Evolutionary conservation across 768 basidiomycete species (phyloP).

Genomic region (Galerina sulciceps): DNA sequence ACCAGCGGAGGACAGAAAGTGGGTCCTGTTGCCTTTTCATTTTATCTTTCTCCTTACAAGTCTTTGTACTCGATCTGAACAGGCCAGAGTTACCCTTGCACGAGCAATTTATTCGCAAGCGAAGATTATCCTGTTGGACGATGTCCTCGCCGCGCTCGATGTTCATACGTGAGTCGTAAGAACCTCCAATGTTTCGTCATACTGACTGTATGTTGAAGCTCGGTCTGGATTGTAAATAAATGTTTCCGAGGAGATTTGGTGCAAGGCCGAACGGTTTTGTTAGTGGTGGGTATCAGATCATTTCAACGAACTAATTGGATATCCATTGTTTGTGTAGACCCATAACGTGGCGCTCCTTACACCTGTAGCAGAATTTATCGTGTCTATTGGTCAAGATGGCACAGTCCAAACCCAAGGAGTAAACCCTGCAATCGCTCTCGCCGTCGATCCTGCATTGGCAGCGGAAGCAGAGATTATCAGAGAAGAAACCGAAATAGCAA

Average conservation of each 20-base stretch:
- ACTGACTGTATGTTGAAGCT: constrained; percentile 41
- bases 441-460: constrained; percentile 26
- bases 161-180: constrained; percentile 27
- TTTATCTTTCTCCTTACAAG: not conserved
- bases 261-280: constrained; percentile 72
- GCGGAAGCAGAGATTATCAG: constrained; percentile 40
- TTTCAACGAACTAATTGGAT: not conserved
- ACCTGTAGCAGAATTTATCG: constrained; percentile 56
- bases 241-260: constrained; percentile 80
- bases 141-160: constrained; percentile 69
- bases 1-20: constrained; percentile 14
- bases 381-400: constrained; percentile 57
- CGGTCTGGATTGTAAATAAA: constrained; percentile 76
- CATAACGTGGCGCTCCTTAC: constrained; percentile 52
- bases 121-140: constrained; percentile 69
- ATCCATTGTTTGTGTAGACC: constrained; percentile 28
- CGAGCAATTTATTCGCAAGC: constrained; percentile 54
- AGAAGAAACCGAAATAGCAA: constrained; percentile 27
- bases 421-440: constrained; percentile 41
- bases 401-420: constrained; percentile 50
- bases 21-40: not conserved
- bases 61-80: not conserved
- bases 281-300: constrained; percentile 55
- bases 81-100: constrained; percentile 50
- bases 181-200: not conserved